Base-by-base conservation (phyloP, 495 filamentous ascomycete genomes). In the Neurospora africana region DNA sequence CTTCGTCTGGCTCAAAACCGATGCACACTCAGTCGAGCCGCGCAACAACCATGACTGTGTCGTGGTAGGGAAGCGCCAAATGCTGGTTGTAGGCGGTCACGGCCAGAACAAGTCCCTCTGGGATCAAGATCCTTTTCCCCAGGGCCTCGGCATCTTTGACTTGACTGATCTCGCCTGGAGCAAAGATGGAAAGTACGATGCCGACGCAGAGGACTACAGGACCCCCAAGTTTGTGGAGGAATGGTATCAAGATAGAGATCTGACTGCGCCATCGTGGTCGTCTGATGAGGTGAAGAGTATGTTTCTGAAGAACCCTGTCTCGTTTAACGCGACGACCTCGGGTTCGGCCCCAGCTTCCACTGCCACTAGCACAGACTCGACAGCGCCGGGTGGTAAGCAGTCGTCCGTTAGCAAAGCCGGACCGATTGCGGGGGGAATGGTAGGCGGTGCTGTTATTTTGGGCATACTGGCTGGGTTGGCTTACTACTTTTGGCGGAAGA, bases 1-100 rank as follows among this genome's bases (percentile, higher is more conserved):
- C 23, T 86, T 86, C 68, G 74, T 79, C 40, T 86, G 85, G 79
- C 78, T 82, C 37, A 75, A 76, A 44, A 75, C 78, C 2, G 30
- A 70, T 5, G 67, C 77, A 2, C 37, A 68, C 1, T 65, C 73
- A 0, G 79, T 74, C 1, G 79, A 79, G 9, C 68, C 71, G n/a
- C 77, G 82, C 3, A 75, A 71, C 6, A 74, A 77, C 11, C 78
- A 81, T 19, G 74, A 70, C 5, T 84, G 82, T 53, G 78, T 78
- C 23, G 33, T 78, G 1, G 75, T 81, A 6, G 82, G 82, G 5
- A 79, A 78, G 23, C 78, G 83, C 23, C 82, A 85, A 72, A 78
- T 85, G 72, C 40, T 85, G 9, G 80, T 75, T 70, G 73, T 80
- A 9, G 81, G 82, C 53, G 82, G 41, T 7, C 41, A 21, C 36